Base-by-base conservation (phyloP, 352 stramenopile genomes). In the Pythium aristosporum region DNA sequence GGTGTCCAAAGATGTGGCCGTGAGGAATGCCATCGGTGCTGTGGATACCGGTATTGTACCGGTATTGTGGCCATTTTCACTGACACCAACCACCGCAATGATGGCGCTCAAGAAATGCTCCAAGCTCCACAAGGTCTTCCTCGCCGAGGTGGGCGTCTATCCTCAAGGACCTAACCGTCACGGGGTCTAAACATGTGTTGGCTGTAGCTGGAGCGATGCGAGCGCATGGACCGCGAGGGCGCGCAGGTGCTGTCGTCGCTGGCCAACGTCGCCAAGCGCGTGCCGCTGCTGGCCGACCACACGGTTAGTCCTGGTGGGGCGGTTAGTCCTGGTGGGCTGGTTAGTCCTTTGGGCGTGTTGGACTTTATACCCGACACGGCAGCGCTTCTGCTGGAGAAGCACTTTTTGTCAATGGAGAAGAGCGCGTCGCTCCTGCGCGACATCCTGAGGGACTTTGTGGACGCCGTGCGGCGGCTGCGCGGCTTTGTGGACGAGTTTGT, bases 381-480 rank as follows among this genome's bases (percentile, higher is more conserved):
- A 15, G 25, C 58, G 20, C 55, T 82, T 15, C 57, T 93, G 47
- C 68, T 88, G 51, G 71, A 79, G 25, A 84, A 82, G 57, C 84
- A 93, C 56, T 87, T 90, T 65, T 58, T 74, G n/a, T 66, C 80
- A 25, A 64, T 93, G 37, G 82, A 93, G 67, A 91, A 89, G 52
- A 88, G 76, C 67, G 61, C 69, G 11, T 41, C 56, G 21, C 88
- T 91, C 43, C 73, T 91, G 21, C 54, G 56, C 10, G 75, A 81
- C 42, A 85, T 91, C 39, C 37, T 85, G 30, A 61, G 65, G 18
- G 79, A 88, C 20, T 77, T 82, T 23, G 64, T 75, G 41, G 79
- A 88, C 30, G 28, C 82, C 11, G 44, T 86, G 36, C 65, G 62
- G 11, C 73, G 72, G 28, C 61, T 91, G 61, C 74, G 70, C 11